phyloP scores from a whole-genome alignment of 2,329 filamentous ascomycete genomes.

The Orbilia oligospora region DNA sequence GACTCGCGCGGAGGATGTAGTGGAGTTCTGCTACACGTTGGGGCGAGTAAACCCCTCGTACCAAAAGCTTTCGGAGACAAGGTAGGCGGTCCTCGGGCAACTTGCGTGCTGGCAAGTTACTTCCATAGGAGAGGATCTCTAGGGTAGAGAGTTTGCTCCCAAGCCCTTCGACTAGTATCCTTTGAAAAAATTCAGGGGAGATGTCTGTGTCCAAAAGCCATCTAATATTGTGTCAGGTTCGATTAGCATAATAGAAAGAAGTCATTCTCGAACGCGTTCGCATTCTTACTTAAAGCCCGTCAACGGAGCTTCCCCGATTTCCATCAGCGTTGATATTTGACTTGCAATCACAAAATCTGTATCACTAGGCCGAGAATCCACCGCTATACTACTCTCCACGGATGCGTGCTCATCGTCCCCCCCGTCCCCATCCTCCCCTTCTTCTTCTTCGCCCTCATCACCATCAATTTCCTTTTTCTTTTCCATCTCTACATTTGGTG shows the following conservation, averaged over 20 bases:
- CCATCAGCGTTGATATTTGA: not conserved
- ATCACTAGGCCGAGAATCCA: not conserved
- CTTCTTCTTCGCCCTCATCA: not conserved
- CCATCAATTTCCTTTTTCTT: not conserved
- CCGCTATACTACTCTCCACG: not conserved
- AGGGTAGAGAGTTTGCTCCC: not conserved
- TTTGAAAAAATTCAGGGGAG: not conserved
- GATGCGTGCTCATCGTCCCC: not conserved
- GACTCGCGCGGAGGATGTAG: conserved; percentile 5
- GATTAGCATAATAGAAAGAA: not conserved
- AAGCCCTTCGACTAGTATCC: not conserved
- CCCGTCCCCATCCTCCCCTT: not conserved
- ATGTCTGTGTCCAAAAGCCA: not conserved
- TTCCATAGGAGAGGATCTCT: not conserved
- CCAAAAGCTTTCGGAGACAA: not conserved
- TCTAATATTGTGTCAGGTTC: not conserved
- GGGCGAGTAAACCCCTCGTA: not conserved
- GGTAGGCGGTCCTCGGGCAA: not conserved
- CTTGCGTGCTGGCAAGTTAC: not conserved
- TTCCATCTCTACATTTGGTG: not conserved
- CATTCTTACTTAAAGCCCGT: not conserved
- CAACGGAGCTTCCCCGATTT: not conserved
- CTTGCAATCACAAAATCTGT: not conserved
- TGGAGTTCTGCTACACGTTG: conserved; percentile 6
- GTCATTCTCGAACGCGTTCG: not conserved